These are phyloP conservation scores for Aureococcus anophagefferens DNA, from an alignment of 108 stramenopile species.

Conservation along the genomic window DNA sequence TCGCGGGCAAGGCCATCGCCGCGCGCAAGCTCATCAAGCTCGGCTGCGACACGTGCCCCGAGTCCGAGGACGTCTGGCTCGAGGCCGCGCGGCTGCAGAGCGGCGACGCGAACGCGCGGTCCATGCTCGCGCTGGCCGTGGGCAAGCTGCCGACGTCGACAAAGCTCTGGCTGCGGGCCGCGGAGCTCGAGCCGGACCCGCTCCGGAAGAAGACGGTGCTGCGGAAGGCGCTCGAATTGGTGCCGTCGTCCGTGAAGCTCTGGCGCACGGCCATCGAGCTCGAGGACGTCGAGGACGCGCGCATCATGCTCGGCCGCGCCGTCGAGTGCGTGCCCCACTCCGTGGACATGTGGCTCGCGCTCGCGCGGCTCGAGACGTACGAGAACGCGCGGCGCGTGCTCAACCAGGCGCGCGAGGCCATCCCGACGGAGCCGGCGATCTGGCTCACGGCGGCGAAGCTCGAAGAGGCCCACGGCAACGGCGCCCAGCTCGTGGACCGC, in stretches of 20 bases:
- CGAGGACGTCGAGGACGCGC: slow-evolving; percentile 87
- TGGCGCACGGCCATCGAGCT: slow-evolving; percentile 95
- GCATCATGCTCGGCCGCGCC: slow-evolving; percentile 75
- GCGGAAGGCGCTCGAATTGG: slow-evolving; percentile 79
- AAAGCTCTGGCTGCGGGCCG: slow-evolving; percentile 50
- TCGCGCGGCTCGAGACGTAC: slow-evolving; percentile 92
- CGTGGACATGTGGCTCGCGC: slow-evolving; percentile 95
- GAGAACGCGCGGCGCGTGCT: slow-evolving; percentile 88
- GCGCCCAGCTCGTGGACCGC: slow-evolving; percentile 56
- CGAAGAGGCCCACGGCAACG: slow-evolving; percentile 83
- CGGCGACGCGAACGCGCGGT: slow-evolving; percentile 65
- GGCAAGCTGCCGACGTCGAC: slow-evolving; percentile 29
- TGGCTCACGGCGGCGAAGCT: slow-evolving; percentile 95
- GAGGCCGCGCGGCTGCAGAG: slow-evolving; percentile 90
- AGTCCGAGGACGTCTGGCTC: slow-evolving; percentile 91
- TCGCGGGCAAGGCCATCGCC: slow-evolving; percentile 74
- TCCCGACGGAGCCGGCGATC: slow-evolving; percentile 78
- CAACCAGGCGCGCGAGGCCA: slow-evolving; percentile 78
- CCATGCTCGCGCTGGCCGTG: slow-evolving; percentile 63
- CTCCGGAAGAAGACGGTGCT: slow-evolving; percentile 76
- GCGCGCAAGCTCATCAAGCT: slow-evolving; percentile 91
- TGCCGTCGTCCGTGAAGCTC: slow-evolving; percentile 77
- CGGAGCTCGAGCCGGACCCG: slow-evolving; percentile 31
- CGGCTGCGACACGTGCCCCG: slow-evolving; percentile 86
- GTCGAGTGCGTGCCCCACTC: slow-evolving; percentile 89